Evolutionary conservation across 1,139 yeast species (phyloP).

Genomic region (Hemisphaericaspora xylofermentans): DNA sequence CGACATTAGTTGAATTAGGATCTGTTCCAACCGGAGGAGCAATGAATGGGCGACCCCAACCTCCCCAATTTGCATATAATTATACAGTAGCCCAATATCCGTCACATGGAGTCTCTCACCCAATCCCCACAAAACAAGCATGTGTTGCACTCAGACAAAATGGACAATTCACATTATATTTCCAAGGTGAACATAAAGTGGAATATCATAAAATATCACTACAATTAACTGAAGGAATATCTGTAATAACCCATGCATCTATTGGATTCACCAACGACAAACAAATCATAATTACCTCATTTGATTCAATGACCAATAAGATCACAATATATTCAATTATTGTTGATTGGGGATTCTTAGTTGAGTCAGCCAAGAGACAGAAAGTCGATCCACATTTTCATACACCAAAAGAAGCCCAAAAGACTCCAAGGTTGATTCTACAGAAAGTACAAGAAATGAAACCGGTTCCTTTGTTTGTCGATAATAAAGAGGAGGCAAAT

Average conservation of each 20-base stretch:
- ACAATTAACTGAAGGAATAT: slow-evolving; percentile 22
- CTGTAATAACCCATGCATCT: slow-evolving; percentile 46
- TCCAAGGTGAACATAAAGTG: slow-evolving; percentile 61
- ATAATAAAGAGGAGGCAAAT: slow-evolving; percentile 18
- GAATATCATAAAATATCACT: slow-evolving; percentile 47
- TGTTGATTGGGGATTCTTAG: slow-evolving; percentile 63
- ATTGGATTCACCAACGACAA: slow-evolving; percentile 60
- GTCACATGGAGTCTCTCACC: slow-evolving; percentile 67
- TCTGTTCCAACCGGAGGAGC: not conserved
- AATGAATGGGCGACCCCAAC: slow-evolving; percentile 1
- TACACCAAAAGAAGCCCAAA: slow-evolving; percentile 44
- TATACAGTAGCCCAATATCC: slow-evolving; percentile 61
- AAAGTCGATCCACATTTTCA: slow-evolving; percentile 51
- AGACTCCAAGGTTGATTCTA: slow-evolving; percentile 24
- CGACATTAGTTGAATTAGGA: slow-evolving; percentile 30
- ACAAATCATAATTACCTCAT: slow-evolving; percentile 47
- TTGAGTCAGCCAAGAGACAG: slow-evolving; percentile 48
- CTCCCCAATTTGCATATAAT: slow-evolving; percentile 29
- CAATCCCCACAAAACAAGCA: slow-evolving; percentile 68
- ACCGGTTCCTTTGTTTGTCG: slow-evolving; percentile 22
- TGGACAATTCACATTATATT: slow-evolving; percentile 59
- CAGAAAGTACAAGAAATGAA: slow-evolving; percentile 30
- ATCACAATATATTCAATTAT: slow-evolving; percentile 48
- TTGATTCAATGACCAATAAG: slow-evolving; percentile 37
- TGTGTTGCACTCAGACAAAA: slow-evolving; percentile 64